Percentiles rank a stretch among this genome's conserved stretches.
Conservation (phyloP, 2,329 filamentous ascomycete genomes). For the Ascochyta rabiei region DNA sequence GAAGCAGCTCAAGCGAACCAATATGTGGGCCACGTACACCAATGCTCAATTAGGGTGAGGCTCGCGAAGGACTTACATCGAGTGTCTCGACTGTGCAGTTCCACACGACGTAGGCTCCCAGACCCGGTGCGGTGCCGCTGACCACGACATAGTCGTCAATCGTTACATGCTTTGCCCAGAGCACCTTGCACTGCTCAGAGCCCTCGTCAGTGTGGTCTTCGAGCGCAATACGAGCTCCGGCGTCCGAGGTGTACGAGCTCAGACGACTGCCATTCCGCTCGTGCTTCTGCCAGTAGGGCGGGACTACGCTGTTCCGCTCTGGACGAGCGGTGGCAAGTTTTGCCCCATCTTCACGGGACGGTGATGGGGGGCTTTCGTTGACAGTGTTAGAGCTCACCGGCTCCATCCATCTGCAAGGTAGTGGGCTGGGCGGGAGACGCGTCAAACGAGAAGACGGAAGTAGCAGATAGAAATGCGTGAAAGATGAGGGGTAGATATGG, state of each 20-base stretch:
- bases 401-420: constrained; percentile 50
- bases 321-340: constrained; percentile 30
- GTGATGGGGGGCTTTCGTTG: constrained; percentile 32
- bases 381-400: constrained; percentile 40
- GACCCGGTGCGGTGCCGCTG: constrained; percentile 60
- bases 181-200: constrained; percentile 60
- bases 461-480: constrained; percentile 15
- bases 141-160: constrained; percentile 69
- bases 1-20: constrained; percentile 9
- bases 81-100: constrained; percentile 87
- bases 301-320: constrained; percentile 46
- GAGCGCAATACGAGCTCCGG: constrained; percentile 59
- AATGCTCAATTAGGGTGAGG: constrained; percentile 20
- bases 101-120: constrained; percentile 97
- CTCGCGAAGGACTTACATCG: constrained; percentile 62
- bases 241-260: constrained; percentile 44
- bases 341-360: constrained; percentile 26
- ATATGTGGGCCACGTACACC: constrained; percentile 20
- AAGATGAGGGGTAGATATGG: constrained; percentile 27
- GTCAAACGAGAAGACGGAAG: constrained; percentile 22
- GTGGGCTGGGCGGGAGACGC: constrained; percentile 32
- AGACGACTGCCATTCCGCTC: constrained; percentile 46
- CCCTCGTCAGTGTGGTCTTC: constrained; percentile 68
- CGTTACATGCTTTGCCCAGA: constrained; percentile 67
- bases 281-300: constrained; percentile 56